Evolutionary conservation across 1,139 yeast species (phyloP).

Genomic region (Hansenula lynferdii): DNA sequence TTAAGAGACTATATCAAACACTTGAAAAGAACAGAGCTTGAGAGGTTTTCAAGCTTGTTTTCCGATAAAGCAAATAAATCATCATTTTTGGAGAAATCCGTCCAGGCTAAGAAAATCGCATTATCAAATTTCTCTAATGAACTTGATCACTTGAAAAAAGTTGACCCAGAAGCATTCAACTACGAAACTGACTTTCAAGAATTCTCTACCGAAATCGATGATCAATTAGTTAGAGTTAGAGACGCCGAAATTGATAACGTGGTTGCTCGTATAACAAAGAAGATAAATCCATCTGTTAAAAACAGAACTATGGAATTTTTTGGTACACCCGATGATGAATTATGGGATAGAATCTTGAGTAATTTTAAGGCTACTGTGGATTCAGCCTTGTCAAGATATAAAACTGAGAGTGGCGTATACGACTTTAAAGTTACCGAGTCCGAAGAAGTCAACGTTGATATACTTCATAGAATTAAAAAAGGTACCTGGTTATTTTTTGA

Average conservation of each 20-base stretch:
- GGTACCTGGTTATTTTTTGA: conserved; percentile 66
- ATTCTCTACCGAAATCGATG: conserved; percentile 22
- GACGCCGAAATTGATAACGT: conserved; percentile 39
- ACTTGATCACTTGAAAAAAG: conserved; percentile 17
- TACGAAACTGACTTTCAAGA: conserved; percentile 27
- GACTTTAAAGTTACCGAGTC: conserved; percentile 67
- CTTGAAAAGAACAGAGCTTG: conserved; percentile 27
- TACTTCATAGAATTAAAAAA: conserved; percentile 40
- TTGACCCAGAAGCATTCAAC: conserved; percentile 23
- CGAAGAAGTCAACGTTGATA: conserved; percentile 34
- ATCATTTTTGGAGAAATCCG: conserved; percentile 26
- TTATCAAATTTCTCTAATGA: conserved; percentile 22
- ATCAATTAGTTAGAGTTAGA: conserved; percentile 35
- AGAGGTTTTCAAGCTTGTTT: conserved; percentile 19
- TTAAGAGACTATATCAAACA: conserved; percentile 37
- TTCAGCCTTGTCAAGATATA: conserved; percentile 27
- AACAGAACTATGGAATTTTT: conserved; percentile 37
- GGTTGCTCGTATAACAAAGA: conserved; percentile 35
- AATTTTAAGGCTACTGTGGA: conserved; percentile 41
- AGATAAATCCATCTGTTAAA: conserved; percentile 34
- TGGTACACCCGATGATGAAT: conserved; percentile 38
- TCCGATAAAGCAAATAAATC: conserved; percentile 12
- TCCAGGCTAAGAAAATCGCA: conserved; percentile 22
- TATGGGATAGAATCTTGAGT: conserved; percentile 59
- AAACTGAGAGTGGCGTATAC: conserved; percentile 23